These are phyloP conservation scores for Penicillium paneum DNA, from an alignment of 2,329 filamentous ascomycete species.

Conservation along the genomic window DNA sequence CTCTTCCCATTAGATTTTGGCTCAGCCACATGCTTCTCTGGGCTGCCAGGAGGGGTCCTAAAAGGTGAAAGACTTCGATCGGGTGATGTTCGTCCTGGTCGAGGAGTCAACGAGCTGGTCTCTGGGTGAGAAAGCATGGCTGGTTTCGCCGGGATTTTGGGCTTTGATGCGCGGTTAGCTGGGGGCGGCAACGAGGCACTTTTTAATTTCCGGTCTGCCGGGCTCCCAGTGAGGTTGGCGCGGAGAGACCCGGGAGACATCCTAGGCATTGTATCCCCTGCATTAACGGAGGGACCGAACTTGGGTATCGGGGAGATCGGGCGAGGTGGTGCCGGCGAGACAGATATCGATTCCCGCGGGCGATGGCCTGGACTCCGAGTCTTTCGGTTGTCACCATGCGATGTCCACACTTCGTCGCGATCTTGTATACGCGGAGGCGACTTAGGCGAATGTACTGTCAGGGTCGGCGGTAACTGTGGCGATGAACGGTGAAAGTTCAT, in stretches of 20 bases:
- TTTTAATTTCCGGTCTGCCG: constrained; percentile 34
- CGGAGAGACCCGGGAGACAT: constrained; percentile 20
- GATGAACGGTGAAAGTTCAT: constrained; percentile 41
- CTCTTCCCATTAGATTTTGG: constrained; percentile 14
- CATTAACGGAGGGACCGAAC: constrained; percentile 22
- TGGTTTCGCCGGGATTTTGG: constrained; percentile 57
- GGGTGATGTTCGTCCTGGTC: constrained; percentile 24
- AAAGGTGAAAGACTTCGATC: constrained; percentile 69
- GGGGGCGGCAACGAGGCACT: constrained; percentile 61
- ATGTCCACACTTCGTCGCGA: constrained; percentile 41
- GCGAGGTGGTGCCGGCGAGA: constrained; percentile 22
- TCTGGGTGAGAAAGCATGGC: constrained; percentile 34
- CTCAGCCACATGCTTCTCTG: constrained; percentile 53
- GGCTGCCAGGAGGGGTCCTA: constrained; percentile 76
- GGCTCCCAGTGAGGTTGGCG: constrained; percentile 16
- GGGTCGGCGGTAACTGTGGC: constrained; percentile 41
- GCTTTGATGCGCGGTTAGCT: constrained; percentile 77
- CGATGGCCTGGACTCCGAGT: constrained; percentile 26
- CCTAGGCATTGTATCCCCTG: constrained; percentile 15
- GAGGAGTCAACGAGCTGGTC: constrained; percentile 27
- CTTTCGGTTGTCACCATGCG: constrained; percentile 61
- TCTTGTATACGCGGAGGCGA: constrained; percentile 39
- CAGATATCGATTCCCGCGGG: constrained; percentile 26
- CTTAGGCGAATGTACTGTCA: constrained; percentile 45
- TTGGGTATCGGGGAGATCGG: constrained; percentile 32